Base-by-base conservation (phyloP, 768 basidiomycete genomes). In the Cantharellus cinnabarinus region DNA sequence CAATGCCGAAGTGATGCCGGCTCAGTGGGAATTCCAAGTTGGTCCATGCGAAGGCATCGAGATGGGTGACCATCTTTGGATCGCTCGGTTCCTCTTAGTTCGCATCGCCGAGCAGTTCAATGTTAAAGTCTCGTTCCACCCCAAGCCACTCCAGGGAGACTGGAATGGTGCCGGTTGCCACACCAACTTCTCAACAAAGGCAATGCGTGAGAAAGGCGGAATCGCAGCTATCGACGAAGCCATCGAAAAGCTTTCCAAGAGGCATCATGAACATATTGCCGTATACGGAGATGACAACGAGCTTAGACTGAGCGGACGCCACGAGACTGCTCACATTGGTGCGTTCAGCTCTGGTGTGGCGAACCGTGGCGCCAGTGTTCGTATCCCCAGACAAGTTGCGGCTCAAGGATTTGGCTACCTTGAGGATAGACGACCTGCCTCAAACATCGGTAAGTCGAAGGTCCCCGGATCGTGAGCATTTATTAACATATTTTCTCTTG, bases 11-110 rank as follows among this genome's bases (percentile, higher is more conserved):
- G 94, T 98, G 62, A 98, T 98, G 94, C 94, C 95, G 14, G 83
- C 93, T 59, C 95, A 99, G 71, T 99, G 95, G 95, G 95, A 99
- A 75, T 99, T 94, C 85, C 95, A 99, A 73, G 90, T 99, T 65
- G 94, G 95, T 58, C 95, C 95, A 39, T 98, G 94, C 67, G 85
- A 88, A 70, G 95, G 95, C 58, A 97, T 98, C 71, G 77, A 84
- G 61, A 94, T 98, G 90, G 95, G 95, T 65, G 95, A 99, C 71
- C 94, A 99, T 73, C 83, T 99, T 66, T 95, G 91, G 90, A 90
- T 98, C 81, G 89, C 95, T 42, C 88, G 95, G 65, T 99, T 85
- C 77, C 85, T 99, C 65, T 83, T 98, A 66, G 71, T 89, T 68
- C 87, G 95, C 65, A 83, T 95, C 65, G 91, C 94, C 64, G 95